A percentile compares a stretch with the other conserved stretches of the same genome.
phyloP scores from a whole-genome alignment of 139 green algal genomes.

The Auxenochlorella pyrenoidosa region DNA sequence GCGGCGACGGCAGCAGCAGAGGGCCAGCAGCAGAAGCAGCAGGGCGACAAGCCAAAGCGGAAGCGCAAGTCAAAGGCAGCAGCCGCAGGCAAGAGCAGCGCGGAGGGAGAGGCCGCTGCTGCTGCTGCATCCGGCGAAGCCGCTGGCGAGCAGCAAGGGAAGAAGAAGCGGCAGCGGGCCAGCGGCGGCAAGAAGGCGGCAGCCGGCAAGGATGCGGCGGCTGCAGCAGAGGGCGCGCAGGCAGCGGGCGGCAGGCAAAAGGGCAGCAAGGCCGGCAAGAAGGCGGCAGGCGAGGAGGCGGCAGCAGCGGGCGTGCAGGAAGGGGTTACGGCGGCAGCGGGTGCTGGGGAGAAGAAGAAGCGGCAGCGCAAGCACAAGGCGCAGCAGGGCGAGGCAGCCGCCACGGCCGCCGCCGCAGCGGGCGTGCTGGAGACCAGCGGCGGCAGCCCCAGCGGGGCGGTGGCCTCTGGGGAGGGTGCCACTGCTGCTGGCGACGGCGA shows the following conservation, averaged over 20 bases:
- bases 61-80: neutral
- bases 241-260: no score
- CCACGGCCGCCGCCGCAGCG: neutral
- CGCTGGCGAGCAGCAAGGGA: neutral
- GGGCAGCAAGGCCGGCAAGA: neutral
- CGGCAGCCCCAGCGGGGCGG: slow-evolving; percentile 4
- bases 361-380: neutral
- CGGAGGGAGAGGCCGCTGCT: neutral
- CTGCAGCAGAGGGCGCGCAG: no score
- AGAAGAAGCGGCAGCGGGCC: neutral
- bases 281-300: neutral
- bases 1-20: neutral
- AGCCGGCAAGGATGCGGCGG: neutral
- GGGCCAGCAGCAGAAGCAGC: neutral
- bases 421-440: slow-evolving; percentile 28
- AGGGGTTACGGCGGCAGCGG: neutral
- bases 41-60: neutral
- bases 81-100: neutral
- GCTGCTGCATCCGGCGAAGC: neutral
- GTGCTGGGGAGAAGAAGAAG: neutral
- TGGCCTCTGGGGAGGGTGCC: neutral
- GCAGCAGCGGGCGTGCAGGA: neutral
- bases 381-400: neutral
- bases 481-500: neutral
- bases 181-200: slow-evolving; percentile 8